Base-by-base conservation (phyloP, 2,329 filamentous ascomycete species). In the Trichoderma polysporum region DNA sequence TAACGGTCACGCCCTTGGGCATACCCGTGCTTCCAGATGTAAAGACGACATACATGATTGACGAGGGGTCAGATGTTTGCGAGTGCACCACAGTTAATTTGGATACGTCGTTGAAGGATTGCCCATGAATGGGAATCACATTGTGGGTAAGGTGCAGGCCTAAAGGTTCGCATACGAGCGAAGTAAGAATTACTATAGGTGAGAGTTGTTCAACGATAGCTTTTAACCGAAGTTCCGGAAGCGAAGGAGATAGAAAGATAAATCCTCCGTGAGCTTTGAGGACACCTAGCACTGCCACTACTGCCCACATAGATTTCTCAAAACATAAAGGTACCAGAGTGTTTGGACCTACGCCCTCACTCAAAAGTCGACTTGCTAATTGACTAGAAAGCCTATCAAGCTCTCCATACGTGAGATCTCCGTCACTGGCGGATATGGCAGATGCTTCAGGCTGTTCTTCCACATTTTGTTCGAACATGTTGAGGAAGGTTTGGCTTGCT, bases 1-100 rank as follows among this genome's bases (percentile, higher is more conserved):
- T 76, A 58, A 81, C 74, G 15, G 84, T 77, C 15, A 85, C 83
- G 22, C 84, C 84, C 72, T 87, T 87, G 0, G 85, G 85, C 10
- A 75, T 77, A 27, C 27, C 52, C 15, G n/a, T 15, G 52, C 52
- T n/a, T 0, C 27, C 10, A 8, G 27, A n/a, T 35, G 52, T 13
- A 19, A n/a, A 31, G 7, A 7, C 5, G 12, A 19, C 12, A 35
- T 19, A 56, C 52, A 22, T 35, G 9, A 13, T 22, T 10, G 41
- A 45, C n/a, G 41, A 45, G 9, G 37, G 37, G 13, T 39, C 17
- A 15, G 5, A 39, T 39, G n/a, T n/a, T n/a, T n/a, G n/a, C n/a
- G n/a, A n/a, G n/a, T n/a, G n/a, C n/a, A n/a, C n/a, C n/a, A n/a
- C n/a, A n/a, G n/a, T n/a, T n/a, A n/a, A n/a, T n/a, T n/a, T n/a